Conservation (phyloP, 1,139 yeast species). For the Tardiomyces depauwii region DNA sequence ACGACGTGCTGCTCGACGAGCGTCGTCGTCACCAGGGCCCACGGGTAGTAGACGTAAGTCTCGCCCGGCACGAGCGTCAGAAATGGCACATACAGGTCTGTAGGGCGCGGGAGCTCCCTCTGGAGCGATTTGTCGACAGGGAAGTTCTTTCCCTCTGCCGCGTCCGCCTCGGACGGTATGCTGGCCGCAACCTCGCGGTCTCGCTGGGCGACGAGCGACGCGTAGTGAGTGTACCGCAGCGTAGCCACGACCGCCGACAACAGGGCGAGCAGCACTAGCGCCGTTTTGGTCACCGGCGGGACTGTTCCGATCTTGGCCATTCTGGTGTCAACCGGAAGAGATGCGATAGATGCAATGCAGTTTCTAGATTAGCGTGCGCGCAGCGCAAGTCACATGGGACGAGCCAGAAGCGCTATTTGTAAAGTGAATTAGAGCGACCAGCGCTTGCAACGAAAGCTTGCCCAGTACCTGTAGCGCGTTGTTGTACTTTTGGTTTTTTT, state of each 20-base stretch:
- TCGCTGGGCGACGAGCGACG: neutral
- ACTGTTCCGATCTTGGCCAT: neutral
- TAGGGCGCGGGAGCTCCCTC: constrained; percentile 14
- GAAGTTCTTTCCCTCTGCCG: neutral
- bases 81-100: constrained; percentile 43
- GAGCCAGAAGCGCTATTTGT: too few relatives aligned
- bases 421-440: too few relatives aligned
- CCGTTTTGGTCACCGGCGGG: constrained; percentile 1
- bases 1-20: constrained; percentile 56
- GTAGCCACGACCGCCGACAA: neutral
- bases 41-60: constrained; percentile 38
- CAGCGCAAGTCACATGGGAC: too few relatives aligned
- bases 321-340: neutral
- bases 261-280: neutral
- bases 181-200: neutral
- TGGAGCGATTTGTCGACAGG: neutral
- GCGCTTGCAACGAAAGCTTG: too few relatives aligned
- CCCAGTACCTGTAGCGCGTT: too few relatives aligned
- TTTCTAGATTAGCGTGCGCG: too few relatives aligned
- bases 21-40: constrained; percentile 64
- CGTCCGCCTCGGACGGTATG: neutral
- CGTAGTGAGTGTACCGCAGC: neutral
- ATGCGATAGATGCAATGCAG: too few relatives aligned
- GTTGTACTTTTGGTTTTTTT: too few relatives aligned
- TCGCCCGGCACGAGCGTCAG: constrained; percentile 62